These are phyloP conservation scores for sunflower (Helianthus annuus) DNA, from an alignment of 129 eudicot species.

Conservation along the genomic window DNA sequence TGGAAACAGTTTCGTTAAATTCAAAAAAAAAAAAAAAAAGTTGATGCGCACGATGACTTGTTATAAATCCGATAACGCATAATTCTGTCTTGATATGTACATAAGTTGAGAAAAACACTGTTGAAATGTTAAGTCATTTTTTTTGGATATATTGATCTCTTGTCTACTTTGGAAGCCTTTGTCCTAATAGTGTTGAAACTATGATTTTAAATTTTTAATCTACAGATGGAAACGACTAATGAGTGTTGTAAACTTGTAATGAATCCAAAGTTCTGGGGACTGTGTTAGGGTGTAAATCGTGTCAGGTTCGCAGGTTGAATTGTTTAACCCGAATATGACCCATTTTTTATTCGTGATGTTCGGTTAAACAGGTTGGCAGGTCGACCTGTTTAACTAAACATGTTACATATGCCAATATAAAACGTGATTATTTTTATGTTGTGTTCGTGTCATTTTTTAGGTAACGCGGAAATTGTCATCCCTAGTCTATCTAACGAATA, in stretches of 20 bases:
- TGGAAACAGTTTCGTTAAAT: slow-evolving; percentile 2
- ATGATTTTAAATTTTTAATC: neutral
- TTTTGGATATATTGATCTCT: neutral
- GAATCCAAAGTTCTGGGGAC: neutral
- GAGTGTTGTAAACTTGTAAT: neutral
- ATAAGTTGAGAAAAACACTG: slow-evolving; percentile 20
- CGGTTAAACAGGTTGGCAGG: too few relatives aligned
- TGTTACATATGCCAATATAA: too few relatives aligned
- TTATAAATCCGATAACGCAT: too few relatives aligned
- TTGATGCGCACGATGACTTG: neutral
- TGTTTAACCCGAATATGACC: too few relatives aligned
- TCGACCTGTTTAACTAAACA: too few relatives aligned
- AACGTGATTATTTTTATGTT: too few relatives aligned
- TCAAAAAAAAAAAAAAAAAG: neutral
- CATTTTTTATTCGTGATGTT: too few relatives aligned
- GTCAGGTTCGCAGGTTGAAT: too few relatives aligned
- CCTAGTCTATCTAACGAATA: too few relatives aligned
- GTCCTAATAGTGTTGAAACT: neutral
- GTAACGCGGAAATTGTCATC: too few relatives aligned
- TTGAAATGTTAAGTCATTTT: slow-evolving; percentile 8
- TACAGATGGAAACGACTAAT: neutral
- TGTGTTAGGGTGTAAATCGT: neutral
- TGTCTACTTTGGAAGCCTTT: slow-evolving; percentile 2
- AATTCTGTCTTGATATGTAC: slow-evolving; percentile 23
- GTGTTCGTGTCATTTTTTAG: too few relatives aligned